Conservation (phyloP, 768 basidiomycete species). For the Trametes villosa region DNA sequence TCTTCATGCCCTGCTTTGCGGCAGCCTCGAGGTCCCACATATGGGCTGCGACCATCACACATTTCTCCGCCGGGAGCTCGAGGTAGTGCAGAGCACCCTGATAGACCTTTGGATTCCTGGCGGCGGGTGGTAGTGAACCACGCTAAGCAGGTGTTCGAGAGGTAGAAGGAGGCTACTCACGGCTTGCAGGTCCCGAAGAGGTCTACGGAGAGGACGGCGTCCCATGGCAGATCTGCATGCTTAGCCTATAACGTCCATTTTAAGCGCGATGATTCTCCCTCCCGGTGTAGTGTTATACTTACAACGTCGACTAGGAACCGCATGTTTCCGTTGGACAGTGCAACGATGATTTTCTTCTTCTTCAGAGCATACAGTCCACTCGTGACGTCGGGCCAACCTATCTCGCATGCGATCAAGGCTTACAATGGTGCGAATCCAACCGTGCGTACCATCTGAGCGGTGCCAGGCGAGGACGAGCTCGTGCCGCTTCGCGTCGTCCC, state of each 20-base stretch:
- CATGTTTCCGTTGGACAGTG: conserved; percentile 67
- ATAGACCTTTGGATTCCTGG: conserved; percentile 57
- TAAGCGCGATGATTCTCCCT: neutral
- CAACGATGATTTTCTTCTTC: conserved; percentile 50
- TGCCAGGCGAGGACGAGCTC: conserved; percentile 62
- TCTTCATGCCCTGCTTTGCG: conserved; percentile 53
- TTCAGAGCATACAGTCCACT: conserved; percentile 55
- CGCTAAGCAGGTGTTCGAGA: neutral
- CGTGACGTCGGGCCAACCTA: conserved; percentile 61
- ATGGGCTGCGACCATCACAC: conserved; percentile 71
- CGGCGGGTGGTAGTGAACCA: no score
- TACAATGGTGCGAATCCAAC: neutral
- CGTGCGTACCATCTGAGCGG: conserved; percentile 45
- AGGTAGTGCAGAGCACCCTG: conserved; percentile 53
- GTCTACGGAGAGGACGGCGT: conserved; percentile 61
- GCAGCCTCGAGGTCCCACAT: conserved; percentile 59
- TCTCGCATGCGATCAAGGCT: no score
- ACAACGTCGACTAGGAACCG: conserved; percentile 65
- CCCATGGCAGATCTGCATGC: conserved; percentile 63
- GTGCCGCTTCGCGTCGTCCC: conserved; percentile 48
- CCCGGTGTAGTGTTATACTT: neutral
- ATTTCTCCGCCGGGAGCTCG: conserved; percentile 47
- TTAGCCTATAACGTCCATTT: conserved; percentile 53
- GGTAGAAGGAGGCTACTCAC: conserved; percentile 39
- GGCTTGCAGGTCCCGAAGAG: conserved; percentile 67